A percentile compares a stretch with the other conserved stretches of the same genome.
These are phyloP conservation scores for Coemansia sp. DNA, from an alignment of 192 early-diverging fungal genomes.

Conservation along the genomic window DNA sequence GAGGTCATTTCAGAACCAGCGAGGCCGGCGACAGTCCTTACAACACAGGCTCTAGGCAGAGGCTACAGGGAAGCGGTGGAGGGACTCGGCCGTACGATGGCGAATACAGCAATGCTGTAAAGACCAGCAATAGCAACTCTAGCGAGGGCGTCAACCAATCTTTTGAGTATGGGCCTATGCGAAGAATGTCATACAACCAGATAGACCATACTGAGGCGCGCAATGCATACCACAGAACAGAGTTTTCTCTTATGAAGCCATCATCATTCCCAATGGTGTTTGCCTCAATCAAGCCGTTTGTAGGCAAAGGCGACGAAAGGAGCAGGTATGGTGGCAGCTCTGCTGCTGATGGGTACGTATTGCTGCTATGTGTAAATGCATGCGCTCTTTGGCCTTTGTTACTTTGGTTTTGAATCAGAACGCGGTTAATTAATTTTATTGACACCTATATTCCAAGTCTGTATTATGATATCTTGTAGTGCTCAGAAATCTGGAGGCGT, in stretches of 20 bases:
- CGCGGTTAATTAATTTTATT: no score
- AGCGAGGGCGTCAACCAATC: background rate
- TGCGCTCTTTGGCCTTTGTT: no score
- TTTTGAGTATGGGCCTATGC: background rate
- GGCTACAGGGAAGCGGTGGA: background rate
- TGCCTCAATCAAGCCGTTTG: constrained; percentile 48
- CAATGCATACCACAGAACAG: constrained; percentile 10
- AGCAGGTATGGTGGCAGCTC: constrained; percentile 6
- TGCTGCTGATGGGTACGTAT: constrained; percentile 11
- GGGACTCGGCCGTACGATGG: background rate
- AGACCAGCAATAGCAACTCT: background rate
- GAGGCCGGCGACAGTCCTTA: background rate
- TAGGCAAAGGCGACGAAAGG: constrained; percentile 34
- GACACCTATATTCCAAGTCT: no score
- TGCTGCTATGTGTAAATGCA: no score
- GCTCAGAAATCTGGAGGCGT: background rate
- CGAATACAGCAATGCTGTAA: background rate
- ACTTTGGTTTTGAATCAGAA: no score
- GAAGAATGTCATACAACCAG: constrained; percentile 14
- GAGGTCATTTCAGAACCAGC: background rate
- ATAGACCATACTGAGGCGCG: constrained; percentile 17
- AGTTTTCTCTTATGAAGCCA: constrained; percentile 28
- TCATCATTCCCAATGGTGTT: constrained; percentile 37
- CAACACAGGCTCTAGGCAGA: background rate
- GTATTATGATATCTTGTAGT: background rate